Percentiles rank a stretch among this genome's conserved stretches.
Conservation (phyloP, 768 basidiomycete genomes). For the Serendipita indica region DNA sequence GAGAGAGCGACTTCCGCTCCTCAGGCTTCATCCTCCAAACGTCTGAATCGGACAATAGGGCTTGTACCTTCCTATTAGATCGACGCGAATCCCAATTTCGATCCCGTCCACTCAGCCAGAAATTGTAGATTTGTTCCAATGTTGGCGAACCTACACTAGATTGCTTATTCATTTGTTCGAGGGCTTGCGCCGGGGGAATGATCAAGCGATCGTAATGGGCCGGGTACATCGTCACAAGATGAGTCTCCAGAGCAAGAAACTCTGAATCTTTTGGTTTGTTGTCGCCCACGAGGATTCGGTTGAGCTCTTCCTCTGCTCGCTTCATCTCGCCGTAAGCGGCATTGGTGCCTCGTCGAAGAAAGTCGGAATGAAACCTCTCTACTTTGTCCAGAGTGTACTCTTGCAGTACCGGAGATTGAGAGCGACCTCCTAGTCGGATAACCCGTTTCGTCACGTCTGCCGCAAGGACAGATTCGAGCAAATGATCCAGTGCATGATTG, state of each 20-base stretch:
- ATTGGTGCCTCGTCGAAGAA: constrained; percentile 22
- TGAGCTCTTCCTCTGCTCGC: constrained; percentile 32
- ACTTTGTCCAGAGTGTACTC: constrained; percentile 45
- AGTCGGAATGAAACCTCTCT: constrained; percentile 30
- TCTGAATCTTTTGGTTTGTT: no score
- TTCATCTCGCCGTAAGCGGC: constrained; percentile 28
- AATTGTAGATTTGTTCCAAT: constrained; percentile 33
- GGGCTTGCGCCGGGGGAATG: constrained; percentile 33
- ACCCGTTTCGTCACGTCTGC: constrained; percentile 45
- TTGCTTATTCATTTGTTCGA: background rate
- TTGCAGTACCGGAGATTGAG: constrained; percentile 42
- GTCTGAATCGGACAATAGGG: constrained; percentile 20
- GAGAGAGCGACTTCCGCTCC: constrained; percentile 34
- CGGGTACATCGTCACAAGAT: constrained; percentile 32
- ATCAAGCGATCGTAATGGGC: constrained; percentile 32
- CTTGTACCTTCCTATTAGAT: no score
- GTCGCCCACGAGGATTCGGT: constrained; percentile 24
- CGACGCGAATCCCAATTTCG: constrained; percentile 23
- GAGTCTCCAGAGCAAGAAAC: constrained; percentile 30
- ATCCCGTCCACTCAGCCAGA: constrained; percentile 32
- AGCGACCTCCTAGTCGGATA: constrained; percentile 53
- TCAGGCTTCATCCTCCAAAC: constrained; percentile 40
- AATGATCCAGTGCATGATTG: constrained; percentile 67
- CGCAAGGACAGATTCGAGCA: constrained; percentile 51
- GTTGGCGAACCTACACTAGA: background rate